phyloP scores from a whole-genome alignment of 1,139 yeast genomes.

The Saccharomyces hybrid region DNA sequence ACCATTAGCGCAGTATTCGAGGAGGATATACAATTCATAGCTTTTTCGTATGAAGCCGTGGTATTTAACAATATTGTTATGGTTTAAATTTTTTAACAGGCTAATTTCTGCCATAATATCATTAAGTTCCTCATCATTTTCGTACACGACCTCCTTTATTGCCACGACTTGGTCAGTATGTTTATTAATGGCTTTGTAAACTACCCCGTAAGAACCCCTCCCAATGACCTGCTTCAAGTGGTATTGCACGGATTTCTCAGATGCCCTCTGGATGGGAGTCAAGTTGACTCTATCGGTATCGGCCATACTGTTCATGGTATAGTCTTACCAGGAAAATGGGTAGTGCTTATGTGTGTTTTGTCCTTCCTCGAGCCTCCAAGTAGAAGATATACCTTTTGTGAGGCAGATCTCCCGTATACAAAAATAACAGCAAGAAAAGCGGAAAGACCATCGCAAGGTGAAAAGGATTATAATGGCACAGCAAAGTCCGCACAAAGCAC shows the following conservation, averaged over 20 bases:
- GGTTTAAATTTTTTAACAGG: conserved; percentile 70
- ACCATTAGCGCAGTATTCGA: conserved; percentile 82
- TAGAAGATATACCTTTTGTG: not conserved
- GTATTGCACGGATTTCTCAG: conserved; percentile 44
- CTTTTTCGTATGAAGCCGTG: conserved; percentile 77
- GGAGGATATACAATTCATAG: conserved; percentile 58
- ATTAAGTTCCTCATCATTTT: conserved; percentile 42
- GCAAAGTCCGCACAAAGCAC: not conserved
- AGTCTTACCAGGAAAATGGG: not conserved
- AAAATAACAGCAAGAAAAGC: not conserved
- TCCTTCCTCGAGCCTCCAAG: not conserved
- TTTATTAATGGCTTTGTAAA: conserved; percentile 58
- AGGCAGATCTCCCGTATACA: not conserved
- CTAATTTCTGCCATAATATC: conserved; percentile 80
- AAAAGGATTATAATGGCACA: not conserved
- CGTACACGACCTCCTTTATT: conserved; percentile 69
- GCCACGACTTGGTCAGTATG: conserved; percentile 69
- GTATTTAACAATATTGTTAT: conserved; percentile 80
- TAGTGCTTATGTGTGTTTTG: not conserved
- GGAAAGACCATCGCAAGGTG: not conserved
- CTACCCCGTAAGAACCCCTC: conserved; percentile 73
- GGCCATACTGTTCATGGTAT: not conserved
- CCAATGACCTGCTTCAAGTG: conserved; percentile 59
- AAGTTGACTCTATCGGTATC: not conserved
- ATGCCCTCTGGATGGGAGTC: not conserved